These are phyloP conservation scores for Rhodomyrtus psidioides DNA, from an alignment of 441 rosid genomes.

Conservation along the genomic window DNA sequence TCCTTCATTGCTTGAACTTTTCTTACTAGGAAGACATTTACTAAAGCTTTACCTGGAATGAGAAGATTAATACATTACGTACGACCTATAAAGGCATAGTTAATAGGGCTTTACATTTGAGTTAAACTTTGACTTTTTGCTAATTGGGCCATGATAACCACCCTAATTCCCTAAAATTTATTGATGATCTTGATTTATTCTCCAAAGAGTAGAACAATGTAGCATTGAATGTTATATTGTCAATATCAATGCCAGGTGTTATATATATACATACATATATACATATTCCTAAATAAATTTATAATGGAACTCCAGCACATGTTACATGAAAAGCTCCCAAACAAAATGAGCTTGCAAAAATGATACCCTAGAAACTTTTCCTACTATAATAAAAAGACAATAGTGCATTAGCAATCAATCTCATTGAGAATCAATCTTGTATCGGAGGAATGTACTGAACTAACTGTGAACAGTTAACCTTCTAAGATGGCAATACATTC, in stretches of 20 bases:
- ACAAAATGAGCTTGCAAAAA: neutral
- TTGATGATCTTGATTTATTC: neutral
- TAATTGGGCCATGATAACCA: neutral
- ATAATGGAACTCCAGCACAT: neutral
- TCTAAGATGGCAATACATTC: neutral
- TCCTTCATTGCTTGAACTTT: neutral
- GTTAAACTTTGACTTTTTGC: neutral
- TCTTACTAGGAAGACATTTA: neutral
- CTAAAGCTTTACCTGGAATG: neutral
- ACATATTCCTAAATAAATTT: neutral
- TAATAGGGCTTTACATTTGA: neutral
- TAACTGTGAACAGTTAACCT: neutral
- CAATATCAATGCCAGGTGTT: neutral
- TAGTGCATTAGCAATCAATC: neutral
- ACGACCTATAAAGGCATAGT: neutral
- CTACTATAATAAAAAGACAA: neutral
- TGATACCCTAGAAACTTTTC: neutral
- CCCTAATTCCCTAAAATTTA: neutral
- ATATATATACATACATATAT: neutral
- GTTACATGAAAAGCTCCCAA: neutral
- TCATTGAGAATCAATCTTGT: neutral
- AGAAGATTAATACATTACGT: neutral
- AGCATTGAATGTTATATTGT: neutral
- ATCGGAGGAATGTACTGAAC: neutral
- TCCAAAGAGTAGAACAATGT: neutral